Conservation (phyloP, 495 filamentous ascomycete genomes). For the Xeromyces bisporus region DNA sequence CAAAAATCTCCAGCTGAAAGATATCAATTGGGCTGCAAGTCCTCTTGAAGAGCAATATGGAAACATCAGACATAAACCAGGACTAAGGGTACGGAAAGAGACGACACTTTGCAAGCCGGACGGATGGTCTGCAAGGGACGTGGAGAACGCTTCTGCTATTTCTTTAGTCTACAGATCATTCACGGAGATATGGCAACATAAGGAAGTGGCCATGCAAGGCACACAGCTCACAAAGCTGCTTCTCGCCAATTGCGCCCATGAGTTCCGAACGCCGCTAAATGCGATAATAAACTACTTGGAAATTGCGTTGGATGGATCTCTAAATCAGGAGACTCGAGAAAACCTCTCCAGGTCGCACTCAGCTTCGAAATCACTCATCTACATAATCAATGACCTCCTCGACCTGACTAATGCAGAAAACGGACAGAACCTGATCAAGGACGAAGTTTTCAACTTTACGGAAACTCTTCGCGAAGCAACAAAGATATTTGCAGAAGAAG, state of each 20-base stretch:
- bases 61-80: neutral
- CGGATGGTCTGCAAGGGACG: slow-evolving; percentile 36
- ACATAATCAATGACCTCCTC: slow-evolving; percentile 88
- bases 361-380: slow-evolving; percentile 89
- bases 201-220: slow-evolving; percentile 68
- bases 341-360: slow-evolving; percentile 79
- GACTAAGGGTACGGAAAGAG: neutral
- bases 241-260: slow-evolving; percentile 84
- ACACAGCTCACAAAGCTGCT: slow-evolving; percentile 67
- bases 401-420: slow-evolving; percentile 84
- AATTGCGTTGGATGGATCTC: slow-evolving; percentile 70
- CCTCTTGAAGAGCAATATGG: slow-evolving; percentile 3
- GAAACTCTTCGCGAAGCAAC: slow-evolving; percentile 60
- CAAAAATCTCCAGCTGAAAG: slow-evolving; percentile 26
- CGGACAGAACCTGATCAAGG: slow-evolving; percentile 62
- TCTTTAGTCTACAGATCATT: slow-evolving; percentile 86
- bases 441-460: slow-evolving; percentile 62
- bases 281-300: slow-evolving; percentile 95
- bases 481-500: slow-evolving; percentile 55
- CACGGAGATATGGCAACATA: slow-evolving; percentile 86
- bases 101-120: neutral
- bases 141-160: slow-evolving; percentile 77
- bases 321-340: slow-evolving; percentile 74
- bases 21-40: slow-evolving; percentile 10
- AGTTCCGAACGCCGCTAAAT: slow-evolving; percentile 86